Percentiles rank a stretch among this genome's conserved stretches.
phyloP scores from a whole-genome alignment of 2,329 filamentous ascomycete genomes.

The Gnomoniopsis smithogilvyi region DNA sequence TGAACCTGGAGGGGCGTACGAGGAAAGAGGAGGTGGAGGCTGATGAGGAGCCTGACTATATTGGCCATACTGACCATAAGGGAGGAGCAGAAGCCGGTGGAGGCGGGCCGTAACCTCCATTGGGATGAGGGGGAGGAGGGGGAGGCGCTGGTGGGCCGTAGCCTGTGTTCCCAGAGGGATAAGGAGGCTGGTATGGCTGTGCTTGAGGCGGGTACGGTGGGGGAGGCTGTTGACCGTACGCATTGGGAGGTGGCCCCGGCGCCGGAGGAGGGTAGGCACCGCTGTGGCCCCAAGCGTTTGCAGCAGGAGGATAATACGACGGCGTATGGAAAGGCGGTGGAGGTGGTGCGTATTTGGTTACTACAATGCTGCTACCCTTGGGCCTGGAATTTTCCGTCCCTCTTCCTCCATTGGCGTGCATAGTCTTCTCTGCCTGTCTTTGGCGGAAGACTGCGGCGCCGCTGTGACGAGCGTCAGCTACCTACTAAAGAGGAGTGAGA shows the following conservation, averaged over 20 bases:
- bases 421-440: conserved; percentile 19
- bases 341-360: conserved; percentile 35
- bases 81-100: not conserved
- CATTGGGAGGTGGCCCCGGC: conserved; percentile 18
- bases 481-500: conserved; percentile 6
- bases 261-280: conserved; percentile 20
- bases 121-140: conserved; percentile 11
- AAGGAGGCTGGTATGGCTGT: conserved; percentile 15
- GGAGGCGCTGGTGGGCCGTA: conserved; percentile 10
- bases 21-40: conserved; percentile 14
- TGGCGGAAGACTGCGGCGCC: conserved; percentile 24
- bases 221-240: conserved; percentile 17
- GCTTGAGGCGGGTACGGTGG: conserved; percentile 16
- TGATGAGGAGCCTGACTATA: conserved; percentile 11
- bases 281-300: conserved; percentile 20
- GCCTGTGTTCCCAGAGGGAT: conserved; percentile 6
- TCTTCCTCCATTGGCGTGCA: conserved; percentile 3
- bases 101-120: conserved; percentile 8
- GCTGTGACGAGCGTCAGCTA: conserved; percentile 19
- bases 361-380: conserved; percentile 30
- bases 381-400: conserved; percentile 34
- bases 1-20: conserved; percentile 10
- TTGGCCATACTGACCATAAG: conserved; percentile 12
- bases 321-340: conserved; percentile 19
- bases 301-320: conserved; percentile 18